Conservation (phyloP, 441 rosid species). For the Populus hybrid region DNA sequence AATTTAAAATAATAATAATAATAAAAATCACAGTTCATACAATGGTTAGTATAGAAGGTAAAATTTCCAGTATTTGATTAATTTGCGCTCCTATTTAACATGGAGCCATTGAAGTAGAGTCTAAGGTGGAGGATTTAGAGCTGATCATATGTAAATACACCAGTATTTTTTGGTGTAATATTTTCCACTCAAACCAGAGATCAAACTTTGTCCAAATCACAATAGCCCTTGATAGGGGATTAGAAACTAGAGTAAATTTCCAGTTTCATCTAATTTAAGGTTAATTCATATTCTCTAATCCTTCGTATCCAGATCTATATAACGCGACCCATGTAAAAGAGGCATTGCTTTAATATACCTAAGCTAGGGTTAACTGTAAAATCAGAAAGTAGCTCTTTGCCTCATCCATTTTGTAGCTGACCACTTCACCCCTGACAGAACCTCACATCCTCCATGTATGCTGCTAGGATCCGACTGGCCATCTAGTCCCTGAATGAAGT, state of each 20-base stretch:
- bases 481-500: conserved; percentile 65
- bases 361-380: neutral
- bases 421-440: conserved; percentile 87
- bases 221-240: neutral
- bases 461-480: conserved; percentile 93
- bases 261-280: neutral
- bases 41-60: neutral
- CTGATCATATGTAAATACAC: neutral
- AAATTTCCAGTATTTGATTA: neutral
- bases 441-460: conserved; percentile 95
- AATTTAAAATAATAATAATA: too few species aligned
- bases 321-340: neutral
- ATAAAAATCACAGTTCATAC: too few species aligned
- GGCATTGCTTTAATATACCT: neutral
- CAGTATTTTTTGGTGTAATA: neutral
- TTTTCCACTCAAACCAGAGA: neutral
- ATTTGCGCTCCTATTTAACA: neutral
- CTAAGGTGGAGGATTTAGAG: neutral
- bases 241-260: neutral
- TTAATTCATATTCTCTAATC: conserved; percentile 9
- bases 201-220: neutral
- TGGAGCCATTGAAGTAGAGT: neutral
- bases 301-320: neutral
- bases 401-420: conserved; percentile 99
- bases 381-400: conserved; percentile 55